Evolutionary conservation across 2,329 filamentous ascomycete species (phyloP).

Genomic region (Nothophoma quercina): DNA sequence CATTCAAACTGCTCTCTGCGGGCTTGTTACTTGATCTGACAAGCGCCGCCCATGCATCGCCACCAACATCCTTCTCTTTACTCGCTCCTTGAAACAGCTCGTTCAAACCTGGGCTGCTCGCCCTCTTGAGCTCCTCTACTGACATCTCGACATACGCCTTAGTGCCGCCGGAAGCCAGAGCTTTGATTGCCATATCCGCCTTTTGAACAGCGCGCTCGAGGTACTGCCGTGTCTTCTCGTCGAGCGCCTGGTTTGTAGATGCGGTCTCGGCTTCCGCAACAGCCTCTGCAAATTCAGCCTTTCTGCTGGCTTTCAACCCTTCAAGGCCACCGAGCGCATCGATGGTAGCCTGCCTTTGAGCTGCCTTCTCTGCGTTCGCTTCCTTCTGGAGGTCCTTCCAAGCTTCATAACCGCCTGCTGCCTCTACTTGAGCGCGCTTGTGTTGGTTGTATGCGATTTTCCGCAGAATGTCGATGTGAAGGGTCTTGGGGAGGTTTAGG

Average conservation of each 20-base stretch:
- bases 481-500: constrained; percentile 19
- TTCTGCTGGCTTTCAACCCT: constrained; percentile 16
- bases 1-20: constrained; percentile 7
- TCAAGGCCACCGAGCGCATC: constrained; percentile 23
- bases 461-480: constrained; percentile 12
- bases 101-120: constrained; percentile 8
- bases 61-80: constrained; percentile 5
- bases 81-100: constrained; percentile 2
- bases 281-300: constrained; percentile 17
- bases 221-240: constrained; percentile 21
- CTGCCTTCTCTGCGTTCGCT: constrained; percentile 14
- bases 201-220: constrained; percentile 29
- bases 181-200: constrained; percentile 30
- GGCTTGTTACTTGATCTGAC: constrained; percentile 22
- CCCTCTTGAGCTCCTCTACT: constrained; percentile 18
- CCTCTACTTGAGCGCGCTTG: constrained; percentile 22
- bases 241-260: constrained; percentile 21
- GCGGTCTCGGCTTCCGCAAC: constrained; percentile 33
- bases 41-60: constrained; percentile 29
- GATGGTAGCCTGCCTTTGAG: constrained; percentile 4
- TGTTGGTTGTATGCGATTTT: constrained; percentile 26
- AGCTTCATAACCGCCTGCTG: constrained; percentile 25
- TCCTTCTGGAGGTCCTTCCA: constrained; percentile 17
- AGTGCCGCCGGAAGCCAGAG: constrained; percentile 21
- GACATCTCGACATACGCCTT: constrained; percentile 28